Evolutionary conservation across 2,329 filamentous ascomycete genomes (phyloP), one percentile per base, ranked within the genome.

Genomic region (Hyphodiscus sp.): DNA sequence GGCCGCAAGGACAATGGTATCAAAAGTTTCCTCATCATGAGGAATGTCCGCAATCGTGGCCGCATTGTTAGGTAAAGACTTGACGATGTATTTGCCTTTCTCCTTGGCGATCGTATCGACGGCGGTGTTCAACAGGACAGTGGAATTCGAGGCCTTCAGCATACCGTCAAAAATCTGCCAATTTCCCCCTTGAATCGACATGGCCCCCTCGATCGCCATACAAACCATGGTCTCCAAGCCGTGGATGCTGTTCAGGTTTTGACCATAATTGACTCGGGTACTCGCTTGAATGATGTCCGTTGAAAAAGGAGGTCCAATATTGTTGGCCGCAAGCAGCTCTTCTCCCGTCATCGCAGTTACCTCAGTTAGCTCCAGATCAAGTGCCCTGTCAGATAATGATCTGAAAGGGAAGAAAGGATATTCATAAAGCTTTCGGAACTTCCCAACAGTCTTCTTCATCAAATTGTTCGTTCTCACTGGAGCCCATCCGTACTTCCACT

Each of bases 81-180:
- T 68, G 47, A 85, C 61, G 6, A 68, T 59, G 61, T 83, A 85
- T 58, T 73, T 76, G 3, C 72, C 69, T 9, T 74, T 73, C 18
- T 74, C 70, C 50, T 79, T 74, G 1, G 71, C 68, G 48, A 95
- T 81, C 3, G 73, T 74, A 0, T 76, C 75, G 0, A 96, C 86
- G 0, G 80, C 76, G 0, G 86, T 87, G 63, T 91, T 87, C 20
- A 88, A 73, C 41, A 74, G 72, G 5, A 91, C 60, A 0, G 74
- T 70, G 0, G 87, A 83, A 2, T 77, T 72, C 1, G 89, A 86
- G 0, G 75, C 72, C 41, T 80, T 75, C 1, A 92, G 73, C 87
- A 96, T 95, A 45, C 77, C 73, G n/a, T 85, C 79, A 66, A 99
- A 99, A 51, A 99, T 96, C 63, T 82, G 84, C 91, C 91, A 97